Percentiles rank a stretch among this genome's conserved stretches.
Evolutionary conservation across 306 rosid genomes (phyloP).

Genomic region (Begonia masoniana): DNA sequence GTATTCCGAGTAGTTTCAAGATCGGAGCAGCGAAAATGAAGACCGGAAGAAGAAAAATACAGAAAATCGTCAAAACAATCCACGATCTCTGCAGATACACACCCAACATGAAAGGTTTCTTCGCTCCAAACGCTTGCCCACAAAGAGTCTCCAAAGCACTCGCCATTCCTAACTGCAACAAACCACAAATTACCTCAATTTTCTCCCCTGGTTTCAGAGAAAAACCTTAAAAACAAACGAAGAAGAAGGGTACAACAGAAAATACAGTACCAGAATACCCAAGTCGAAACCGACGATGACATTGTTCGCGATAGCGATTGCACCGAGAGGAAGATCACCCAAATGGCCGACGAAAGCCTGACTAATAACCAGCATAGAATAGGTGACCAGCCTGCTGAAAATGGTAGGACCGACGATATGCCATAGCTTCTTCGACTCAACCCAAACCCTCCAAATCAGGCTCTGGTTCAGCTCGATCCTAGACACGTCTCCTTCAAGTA

Average conservation of each 20-base stretch:
- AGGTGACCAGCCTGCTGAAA: slow-evolving; percentile 8
- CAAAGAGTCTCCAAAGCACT: slow-evolving; percentile 15
- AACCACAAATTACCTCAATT: neutral
- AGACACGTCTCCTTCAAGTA: neutral
- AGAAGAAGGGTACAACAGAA: no score
- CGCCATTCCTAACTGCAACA: slow-evolving; percentile 8
- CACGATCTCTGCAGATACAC: slow-evolving; percentile 7
- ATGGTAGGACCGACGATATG: slow-evolving; percentile 20
- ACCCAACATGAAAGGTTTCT: slow-evolving; percentile 6
- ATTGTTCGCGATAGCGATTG: slow-evolving; percentile 12
- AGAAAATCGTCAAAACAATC: neutral
- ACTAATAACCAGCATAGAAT: slow-evolving; percentile 10
- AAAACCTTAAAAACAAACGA: neutral
- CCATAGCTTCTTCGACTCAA: slow-evolving; percentile 26
- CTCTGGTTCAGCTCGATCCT: neutral
- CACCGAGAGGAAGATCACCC: slow-evolving; percentile 21
- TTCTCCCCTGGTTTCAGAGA: neutral
- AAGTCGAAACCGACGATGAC: slow-evolving; percentile 17
- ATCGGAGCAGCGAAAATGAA: slow-evolving; percentile 8
- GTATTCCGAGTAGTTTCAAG: slow-evolving; percentile 9
- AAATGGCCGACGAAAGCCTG: slow-evolving; percentile 22
- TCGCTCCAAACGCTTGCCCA: slow-evolving; percentile 11
- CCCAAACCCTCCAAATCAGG: slow-evolving; percentile 7
- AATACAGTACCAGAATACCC: slow-evolving; percentile 14
- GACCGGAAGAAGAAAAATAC: slow-evolving; percentile 3